Conservation (phyloP, 352 stramenopile genomes). For the Thraustochytrium striatum region DNA sequence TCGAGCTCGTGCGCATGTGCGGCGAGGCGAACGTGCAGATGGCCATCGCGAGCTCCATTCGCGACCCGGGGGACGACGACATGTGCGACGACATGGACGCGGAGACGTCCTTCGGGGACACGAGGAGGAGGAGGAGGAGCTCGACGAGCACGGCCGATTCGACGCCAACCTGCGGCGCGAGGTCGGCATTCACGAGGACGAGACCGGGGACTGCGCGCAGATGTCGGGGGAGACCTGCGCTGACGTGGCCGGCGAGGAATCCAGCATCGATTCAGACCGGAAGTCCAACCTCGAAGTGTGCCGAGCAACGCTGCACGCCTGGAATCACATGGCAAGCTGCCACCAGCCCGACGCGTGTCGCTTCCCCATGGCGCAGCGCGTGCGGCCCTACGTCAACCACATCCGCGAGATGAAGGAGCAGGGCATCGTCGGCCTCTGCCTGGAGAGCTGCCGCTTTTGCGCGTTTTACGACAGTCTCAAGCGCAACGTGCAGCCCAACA, state of each 20-base stretch:
- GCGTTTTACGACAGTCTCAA: conserved; percentile 31
- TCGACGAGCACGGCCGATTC: conserved; percentile 1
- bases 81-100: background rate
- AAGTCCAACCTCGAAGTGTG: conserved; percentile 26
- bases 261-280: background rate
- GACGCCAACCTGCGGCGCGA: too few species aligned
- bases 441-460: conserved; percentile 46
- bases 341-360: background rate
- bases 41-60: background rate
- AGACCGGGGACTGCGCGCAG: background rate
- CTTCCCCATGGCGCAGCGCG: background rate
- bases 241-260: background rate
- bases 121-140: conserved; percentile 33
- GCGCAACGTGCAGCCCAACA: background rate
- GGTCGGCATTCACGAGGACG: too few species aligned
- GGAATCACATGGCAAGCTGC: conserved; percentile 45
- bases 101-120: background rate
- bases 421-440: conserved; percentile 5
- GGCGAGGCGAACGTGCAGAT: conserved; percentile 1
- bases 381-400: conserved; percentile 33
- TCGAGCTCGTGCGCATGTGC: conserved; percentile 13
- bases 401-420: background rate
- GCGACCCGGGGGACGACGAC: background rate
- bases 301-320: conserved; percentile 26
- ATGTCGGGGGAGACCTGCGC: background rate